Evolutionary conservation across 2,329 filamentous ascomycete genomes (phyloP), one percentile per base, ranked within the genome.

Genomic region (Metarhizium album): DNA sequence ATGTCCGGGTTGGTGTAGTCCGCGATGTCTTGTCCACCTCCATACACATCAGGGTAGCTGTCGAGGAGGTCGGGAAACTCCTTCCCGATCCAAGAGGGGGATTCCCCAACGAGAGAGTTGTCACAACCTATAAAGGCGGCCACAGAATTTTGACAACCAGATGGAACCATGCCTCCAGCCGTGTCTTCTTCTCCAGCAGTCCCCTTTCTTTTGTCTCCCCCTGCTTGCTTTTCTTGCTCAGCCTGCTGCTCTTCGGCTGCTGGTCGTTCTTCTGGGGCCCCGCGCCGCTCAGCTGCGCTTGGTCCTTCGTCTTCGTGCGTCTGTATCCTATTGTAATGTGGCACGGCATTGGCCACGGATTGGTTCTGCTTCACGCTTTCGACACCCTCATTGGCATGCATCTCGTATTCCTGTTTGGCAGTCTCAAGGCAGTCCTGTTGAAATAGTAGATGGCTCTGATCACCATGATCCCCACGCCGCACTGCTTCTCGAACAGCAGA

Each of bases 401-500:
- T 23, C 16, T 53, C 52, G 27, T 43, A 50, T 18, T 48, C 46
- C 6, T 9, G 20, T 29, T 47, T 48, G 38, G 40, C 52, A 5
- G 20, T 13, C 11, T 24, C 27, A 40, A 48, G 48, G 14, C 11
- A 24, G 16, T 47, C 11, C 3, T 5, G 7, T n/a, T 45, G 22
- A 23, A 45, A 46, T 8, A 53, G 45, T 5, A 53, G 31, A 1
- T 48, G 16, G 40, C 37, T 40, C 33, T 43, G 45, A 40, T 53
- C 52, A 11, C 16, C 22, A n/a, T 40, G 4, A 8, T 50, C 45
- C 6, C 18, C 35, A 16, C 45, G 29, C 23, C n/a, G n/a, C 8
- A 24, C 52, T 4, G 52, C 52, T 14, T 48, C 48, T 16, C 45
- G 48, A 23, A 51, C 48, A 11, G 43, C 48, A 13, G 18, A 11